phyloP scores from a whole-genome alignment of 805 yeast genomes.

The Kuraishia hungarica region DNA sequence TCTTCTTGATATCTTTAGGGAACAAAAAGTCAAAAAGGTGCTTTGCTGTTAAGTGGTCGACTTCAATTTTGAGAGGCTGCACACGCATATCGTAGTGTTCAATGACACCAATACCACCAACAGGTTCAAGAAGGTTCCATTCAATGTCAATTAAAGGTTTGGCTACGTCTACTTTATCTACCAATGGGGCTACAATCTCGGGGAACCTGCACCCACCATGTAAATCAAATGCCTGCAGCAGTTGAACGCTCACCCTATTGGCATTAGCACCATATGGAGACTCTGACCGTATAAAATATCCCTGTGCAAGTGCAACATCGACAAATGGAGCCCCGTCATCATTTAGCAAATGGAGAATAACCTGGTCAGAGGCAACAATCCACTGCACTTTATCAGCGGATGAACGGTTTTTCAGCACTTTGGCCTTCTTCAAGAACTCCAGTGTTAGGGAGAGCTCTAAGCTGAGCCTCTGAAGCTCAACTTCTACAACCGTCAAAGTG shows the following conservation, averaged over 20 bases:
- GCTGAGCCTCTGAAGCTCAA: conserved; percentile 25
- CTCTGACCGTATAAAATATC: conserved; percentile 53
- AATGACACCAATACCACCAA: conserved; percentile 87
- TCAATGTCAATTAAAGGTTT: conserved; percentile 30
- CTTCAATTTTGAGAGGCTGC: conserved; percentile 59
- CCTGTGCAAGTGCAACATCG: conserved; percentile 58
- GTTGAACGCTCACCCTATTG: conserved; percentile 52
- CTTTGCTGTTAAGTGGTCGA: conserved; percentile 66
- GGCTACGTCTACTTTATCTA: conserved; percentile 9
- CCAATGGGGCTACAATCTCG: conserved; percentile 37
- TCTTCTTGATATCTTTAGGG: conserved; percentile 29
- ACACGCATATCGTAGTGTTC: conserved; percentile 52
- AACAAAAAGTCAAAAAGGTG: conserved; percentile 58
- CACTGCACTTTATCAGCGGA: conserved; percentile 38
- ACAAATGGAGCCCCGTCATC: conserved; percentile 54
- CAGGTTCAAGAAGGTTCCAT: conserved; percentile 78
- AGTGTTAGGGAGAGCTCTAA: conserved; percentile 32
- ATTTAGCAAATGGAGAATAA: conserved; percentile 62
- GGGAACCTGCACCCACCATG: conserved; percentile 54
- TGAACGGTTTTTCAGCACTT: neutral
- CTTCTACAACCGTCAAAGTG: conserved; percentile 11
- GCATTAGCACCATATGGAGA: conserved; percentile 58
- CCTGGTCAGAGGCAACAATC: conserved; percentile 57
- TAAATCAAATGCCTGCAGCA: conserved; percentile 65
- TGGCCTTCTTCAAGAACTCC: conserved; percentile 1